Conservation (phyloP, 306 rosid genomes). For the Glycine latifolia region DNA sequence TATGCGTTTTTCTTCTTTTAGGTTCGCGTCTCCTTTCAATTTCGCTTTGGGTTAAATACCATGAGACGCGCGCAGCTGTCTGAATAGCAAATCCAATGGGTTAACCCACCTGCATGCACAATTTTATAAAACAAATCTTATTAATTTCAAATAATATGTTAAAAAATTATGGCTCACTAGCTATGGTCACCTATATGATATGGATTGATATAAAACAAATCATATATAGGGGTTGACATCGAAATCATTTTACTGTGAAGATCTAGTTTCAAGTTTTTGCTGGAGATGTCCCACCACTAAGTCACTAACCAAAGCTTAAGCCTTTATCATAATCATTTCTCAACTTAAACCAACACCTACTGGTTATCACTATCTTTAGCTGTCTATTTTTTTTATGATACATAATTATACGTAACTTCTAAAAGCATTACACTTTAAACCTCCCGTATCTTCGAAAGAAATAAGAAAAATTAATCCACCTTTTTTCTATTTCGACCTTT, state of each 20-base stretch:
- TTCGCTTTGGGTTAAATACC: too few species aligned
- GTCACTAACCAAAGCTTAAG: slow-evolving; percentile 53
- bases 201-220: slow-evolving; percentile 19
- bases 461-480: not conserved
- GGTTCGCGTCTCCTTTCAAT: slow-evolving; percentile 1
- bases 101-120: not conserved
- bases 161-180: not conserved
- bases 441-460: slow-evolving; percentile 9
- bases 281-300: slow-evolving; percentile 58
- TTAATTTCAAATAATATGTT: not conserved
- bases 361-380: slow-evolving; percentile 25
- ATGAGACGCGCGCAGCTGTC: too few species aligned
- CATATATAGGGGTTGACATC: slow-evolving; percentile 26
- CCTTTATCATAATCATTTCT: slow-evolving; percentile 36
- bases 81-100: too few species aligned
- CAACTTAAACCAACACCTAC: slow-evolving; percentile 22
- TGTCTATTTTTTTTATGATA: slow-evolving; percentile 21
- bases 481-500: not conserved
- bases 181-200: not conserved
- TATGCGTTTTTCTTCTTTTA: not conserved
- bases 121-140: not conserved
- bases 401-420: slow-evolving; percentile 32
- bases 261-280: slow-evolving; percentile 38
- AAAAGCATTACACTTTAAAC: slow-evolving; percentile 44
- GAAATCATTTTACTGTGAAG: slow-evolving; percentile 40